Evolutionary conservation across 345 rosid genomes (phyloP).

Genomic region (Populus nigra): DNA sequence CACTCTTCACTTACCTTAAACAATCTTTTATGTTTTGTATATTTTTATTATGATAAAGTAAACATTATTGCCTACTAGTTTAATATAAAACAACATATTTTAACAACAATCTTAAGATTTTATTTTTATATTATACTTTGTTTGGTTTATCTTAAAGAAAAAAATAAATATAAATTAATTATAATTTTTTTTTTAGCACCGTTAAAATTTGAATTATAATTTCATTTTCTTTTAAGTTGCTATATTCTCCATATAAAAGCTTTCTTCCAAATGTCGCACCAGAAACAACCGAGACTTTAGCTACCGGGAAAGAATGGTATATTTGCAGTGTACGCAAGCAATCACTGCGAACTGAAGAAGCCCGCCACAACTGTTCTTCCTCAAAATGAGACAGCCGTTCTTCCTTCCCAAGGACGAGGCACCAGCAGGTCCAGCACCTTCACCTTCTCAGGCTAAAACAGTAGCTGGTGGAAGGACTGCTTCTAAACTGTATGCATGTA

Average conservation of each 20-base stretch:
- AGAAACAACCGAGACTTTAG: neutral
- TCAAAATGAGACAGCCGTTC: neutral
- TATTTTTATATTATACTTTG: too few species aligned
- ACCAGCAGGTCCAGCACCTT: neutral
- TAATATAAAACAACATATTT: too few species aligned
- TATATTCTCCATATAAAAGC: too few species aligned
- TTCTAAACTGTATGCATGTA: neutral
- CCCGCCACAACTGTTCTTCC: slow-evolving; percentile 8
- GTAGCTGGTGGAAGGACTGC: neutral
- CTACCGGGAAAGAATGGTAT: slow-evolving; percentile 18
- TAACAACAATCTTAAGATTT: too few species aligned
- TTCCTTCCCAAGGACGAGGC: neutral
- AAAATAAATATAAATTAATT: too few species aligned
- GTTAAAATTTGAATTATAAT: too few species aligned
- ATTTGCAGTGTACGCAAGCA: slow-evolving; percentile 2
- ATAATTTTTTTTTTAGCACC: too few species aligned
- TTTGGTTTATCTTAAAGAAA: too few species aligned
- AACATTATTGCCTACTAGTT: too few species aligned
- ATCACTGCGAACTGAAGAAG: slow-evolving; percentile 19
- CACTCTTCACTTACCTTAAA: rapidly evolving
- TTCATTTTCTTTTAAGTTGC: too few species aligned
- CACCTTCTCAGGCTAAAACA: neutral
- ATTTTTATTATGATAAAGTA: too few species aligned
- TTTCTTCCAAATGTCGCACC: neutral
- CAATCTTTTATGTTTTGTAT: too few species aligned